Evolutionary conservation across 768 basidiomycete genomes (phyloP).

Genomic region (Lactarius pseudohatsudake): DNA sequence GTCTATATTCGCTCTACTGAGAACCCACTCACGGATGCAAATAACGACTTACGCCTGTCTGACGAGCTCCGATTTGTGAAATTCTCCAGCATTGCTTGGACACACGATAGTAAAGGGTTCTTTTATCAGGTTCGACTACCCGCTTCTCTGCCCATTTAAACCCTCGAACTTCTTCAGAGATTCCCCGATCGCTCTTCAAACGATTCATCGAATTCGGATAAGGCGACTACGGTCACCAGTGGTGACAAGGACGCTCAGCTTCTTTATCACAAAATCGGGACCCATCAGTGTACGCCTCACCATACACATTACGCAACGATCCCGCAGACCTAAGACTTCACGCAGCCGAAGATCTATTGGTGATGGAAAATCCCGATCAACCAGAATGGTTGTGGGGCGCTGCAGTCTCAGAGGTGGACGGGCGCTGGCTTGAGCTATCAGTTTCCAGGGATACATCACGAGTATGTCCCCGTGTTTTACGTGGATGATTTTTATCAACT

Average conservation of each 20-base stretch:
- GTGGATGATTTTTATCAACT: not conserved
- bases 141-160: constrained; percentile 3
- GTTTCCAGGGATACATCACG: constrained; percentile 60
- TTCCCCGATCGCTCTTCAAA: constrained; percentile 55
- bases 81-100: constrained; percentile 72
- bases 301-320: not conserved
- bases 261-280: constrained; percentile 74
- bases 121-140: constrained; percentile 64
- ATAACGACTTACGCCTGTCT: constrained; percentile 51
- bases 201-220: constrained; percentile 47
- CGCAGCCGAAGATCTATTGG: constrained; percentile 65
- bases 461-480: constrained; percentile 38
- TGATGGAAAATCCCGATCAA: constrained; percentile 61
- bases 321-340: constrained; percentile 1
- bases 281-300: constrained; percentile 55
- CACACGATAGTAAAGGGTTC: constrained; percentile 76
- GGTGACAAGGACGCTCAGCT: constrained; percentile 70
- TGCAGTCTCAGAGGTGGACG: constrained; percentile 58
- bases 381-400: constrained; percentile 65
- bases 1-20: constrained; percentile 66
- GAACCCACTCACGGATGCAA: constrained; percentile 50
- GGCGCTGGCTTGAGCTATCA: constrained; percentile 59
- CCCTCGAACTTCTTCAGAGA: constrained; percentile 39
- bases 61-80: constrained; percentile 78
- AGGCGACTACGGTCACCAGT: constrained; percentile 56